A percentile compares a stretch with the other conserved stretches of the same genome.
Conservation (phyloP, 1,139 yeast species). For the Meyerozyma sp. region DNA sequence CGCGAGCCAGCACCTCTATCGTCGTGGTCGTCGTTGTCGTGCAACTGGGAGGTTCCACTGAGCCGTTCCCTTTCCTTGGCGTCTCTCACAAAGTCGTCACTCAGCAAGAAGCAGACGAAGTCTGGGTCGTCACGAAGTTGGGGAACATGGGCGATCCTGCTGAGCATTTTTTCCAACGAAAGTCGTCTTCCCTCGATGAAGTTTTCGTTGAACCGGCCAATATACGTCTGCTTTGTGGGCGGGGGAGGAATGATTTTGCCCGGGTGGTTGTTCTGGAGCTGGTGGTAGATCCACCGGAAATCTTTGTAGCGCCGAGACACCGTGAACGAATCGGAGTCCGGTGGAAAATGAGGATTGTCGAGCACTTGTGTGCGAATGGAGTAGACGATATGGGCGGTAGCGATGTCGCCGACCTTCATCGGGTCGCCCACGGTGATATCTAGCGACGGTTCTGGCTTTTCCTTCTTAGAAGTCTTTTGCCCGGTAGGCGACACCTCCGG, state of each 20-base stretch:
- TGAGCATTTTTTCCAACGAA: slow-evolving; percentile 85
- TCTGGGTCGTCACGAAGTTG: slow-evolving; percentile 66
- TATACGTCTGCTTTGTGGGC: slow-evolving; percentile 84
- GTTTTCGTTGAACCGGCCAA: slow-evolving; percentile 83
- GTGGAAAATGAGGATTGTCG: slow-evolving; percentile 14
- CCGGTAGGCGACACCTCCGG: background rate
- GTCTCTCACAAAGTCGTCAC: slow-evolving; percentile 63
- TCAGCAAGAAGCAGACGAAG: slow-evolving; percentile 70
- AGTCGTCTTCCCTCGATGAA: slow-evolving; percentile 82
- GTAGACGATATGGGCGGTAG: slow-evolving; percentile 86
- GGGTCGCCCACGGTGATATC: slow-evolving; percentile 86
- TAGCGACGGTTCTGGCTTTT: slow-evolving; percentile 24
- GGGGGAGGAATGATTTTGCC: slow-evolving; percentile 95
- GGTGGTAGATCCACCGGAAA: slow-evolving; percentile 85
- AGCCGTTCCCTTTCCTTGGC: slow-evolving; percentile 58
- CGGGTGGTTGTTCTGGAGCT: slow-evolving; percentile 79
- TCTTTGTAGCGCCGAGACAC: slow-evolving; percentile 80
- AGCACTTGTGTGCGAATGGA: slow-evolving; percentile 52
- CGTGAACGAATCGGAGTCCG: slow-evolving; percentile 25
- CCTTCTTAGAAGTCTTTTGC: slow-evolving; percentile 2
- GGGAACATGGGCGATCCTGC: slow-evolving; percentile 55
- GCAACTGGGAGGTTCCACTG: slow-evolving; percentile 48
- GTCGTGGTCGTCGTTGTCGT: slow-evolving; percentile 29
- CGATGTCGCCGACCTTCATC: slow-evolving; percentile 82
- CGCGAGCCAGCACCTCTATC: slow-evolving; percentile 16